Base-by-base conservation (phyloP, 768 basidiomycete species). In the Boletellus emodensis region DNA sequence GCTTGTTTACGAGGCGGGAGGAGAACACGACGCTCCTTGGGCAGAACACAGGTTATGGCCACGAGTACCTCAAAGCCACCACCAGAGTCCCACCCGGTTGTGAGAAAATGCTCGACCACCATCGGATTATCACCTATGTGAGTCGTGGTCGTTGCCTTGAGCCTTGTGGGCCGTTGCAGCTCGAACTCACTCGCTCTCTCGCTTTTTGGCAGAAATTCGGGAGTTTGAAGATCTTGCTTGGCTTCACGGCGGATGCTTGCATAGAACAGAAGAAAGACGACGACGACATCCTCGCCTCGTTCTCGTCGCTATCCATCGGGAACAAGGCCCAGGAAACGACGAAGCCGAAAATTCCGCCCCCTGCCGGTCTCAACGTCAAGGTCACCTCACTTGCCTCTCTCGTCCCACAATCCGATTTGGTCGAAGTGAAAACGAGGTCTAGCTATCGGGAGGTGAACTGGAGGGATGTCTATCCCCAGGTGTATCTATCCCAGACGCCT, bases 401-500 rank as follows among this genome's bases (percentile, higher is more conserved):
- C 18, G 66, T 71, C 15, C 66, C 72, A 5, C 75, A 76, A 45
- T 51, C 63, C 1, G 49, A 62, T 39, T 28, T 75, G 47, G 54
- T 72, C 48, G 73, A 73, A 43, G 53, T 75, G 35, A 62, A 63
- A 36, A 74, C 75, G 37, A 39, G 65, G n/a, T 57, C 64, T 1
- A 30, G 39, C 4, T 36, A 42, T n/a, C 55, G 62, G 7, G 62
- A 67, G 9, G 70, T 71, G 51, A 71, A 84, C 58, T 87, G 84
- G 84, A 69, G 59, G 26, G 83, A 85, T 12, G 68, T 71, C 1
- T 87, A 81, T 62, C 79, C 82, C 0, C 86, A 88, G 60, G 66
- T 88, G 12, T 83, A 77, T 61, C 75, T 90, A 48, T 86, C 87
- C 6, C 82, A 84, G 60, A 88, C 84, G 0, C 68, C 75, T 2